These are phyloP conservation scores for Heterobasidion parviporum DNA, from an alignment of 1,284 basidiomycete genomes.

Conservation along the genomic window DNA sequence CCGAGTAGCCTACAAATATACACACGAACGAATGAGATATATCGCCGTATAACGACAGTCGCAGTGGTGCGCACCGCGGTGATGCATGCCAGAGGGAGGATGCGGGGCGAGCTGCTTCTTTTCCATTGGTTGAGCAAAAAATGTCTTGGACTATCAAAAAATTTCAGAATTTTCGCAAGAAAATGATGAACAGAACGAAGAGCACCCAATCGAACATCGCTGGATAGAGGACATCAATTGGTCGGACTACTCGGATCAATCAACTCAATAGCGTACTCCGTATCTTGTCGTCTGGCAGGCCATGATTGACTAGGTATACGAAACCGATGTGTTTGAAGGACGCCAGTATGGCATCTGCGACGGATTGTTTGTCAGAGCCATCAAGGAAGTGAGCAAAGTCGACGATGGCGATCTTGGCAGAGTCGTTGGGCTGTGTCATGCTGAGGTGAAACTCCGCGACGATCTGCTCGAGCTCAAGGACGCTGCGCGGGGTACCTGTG, in stretches of 20 bases:
- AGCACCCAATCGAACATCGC: constrained; percentile 46
- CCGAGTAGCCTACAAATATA: constrained; percentile 32
- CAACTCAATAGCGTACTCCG: constrained; percentile 9
- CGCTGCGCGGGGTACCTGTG: no score
- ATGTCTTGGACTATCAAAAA: constrained; percentile 32
- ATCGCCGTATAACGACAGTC: no score
- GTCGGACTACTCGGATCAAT: neutral
- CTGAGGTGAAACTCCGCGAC: neutral
- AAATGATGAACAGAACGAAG: no score
- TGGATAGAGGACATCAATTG: neutral
- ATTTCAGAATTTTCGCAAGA: neutral
- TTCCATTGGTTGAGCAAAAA: constrained; percentile 44
- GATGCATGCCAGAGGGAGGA: constrained; percentile 43
- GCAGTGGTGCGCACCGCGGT: constrained; percentile 38
- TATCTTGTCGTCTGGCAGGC: constrained; percentile 33
- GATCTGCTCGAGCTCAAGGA: no score
- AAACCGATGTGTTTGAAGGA: constrained; percentile 30
- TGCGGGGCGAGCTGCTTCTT: constrained; percentile 52
- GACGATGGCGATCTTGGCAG: constrained; percentile 11
- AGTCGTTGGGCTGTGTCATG: neutral
- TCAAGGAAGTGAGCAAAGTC: constrained; percentile 23
- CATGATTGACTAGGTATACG: constrained; percentile 34
- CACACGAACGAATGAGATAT: neutral
- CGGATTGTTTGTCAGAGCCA: constrained; percentile 18
- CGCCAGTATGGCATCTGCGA: constrained; percentile 22